Evolutionary conservation across 73 alveolate species (phyloP), one percentile per base, ranked within the genome.

Genomic region (Blepharisma japonicum): DNA sequence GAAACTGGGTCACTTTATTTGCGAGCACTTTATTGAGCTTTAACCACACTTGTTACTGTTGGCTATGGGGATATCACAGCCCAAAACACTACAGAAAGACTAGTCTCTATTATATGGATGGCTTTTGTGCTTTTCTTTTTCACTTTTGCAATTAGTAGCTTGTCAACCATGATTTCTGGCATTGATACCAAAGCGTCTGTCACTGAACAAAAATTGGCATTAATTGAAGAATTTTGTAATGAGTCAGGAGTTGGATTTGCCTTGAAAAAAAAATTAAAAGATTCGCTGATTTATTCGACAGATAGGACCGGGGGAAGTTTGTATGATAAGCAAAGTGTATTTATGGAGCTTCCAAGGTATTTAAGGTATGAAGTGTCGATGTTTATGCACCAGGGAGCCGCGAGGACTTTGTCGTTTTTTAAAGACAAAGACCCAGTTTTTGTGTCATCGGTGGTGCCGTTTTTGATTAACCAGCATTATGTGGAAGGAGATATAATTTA

Each of bases 61-160:
- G 95, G 95, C 18, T 89, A 80, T 71, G 95, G 95, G 55, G 95
- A 89, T 51, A 86, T 89, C 56, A 45, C 55, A 25, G 91, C 92
- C 0, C 47, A 42, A 4, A 86, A 87, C 6, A n/a, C 21, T 9
- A 55, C 87, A 5, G 95, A 89, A 71, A 80, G 55, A 55, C 56
- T 77, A 5, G 55, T 89, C n/a, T 86, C 90, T 1, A 81, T 88
- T 6, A 23, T 84, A 20, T 86, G 92, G 91, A 87, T 87, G 88
- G 71, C 83, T 45, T 83, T 87, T 54, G 94, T 90, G 23, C 88
- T 87, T 6, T 90, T 88, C 46, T 87, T 87, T 46, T 87, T 82
- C 56, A 82, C 94, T 49, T 87, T 78, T 71, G 79, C 89, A 6
- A 87, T 87, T 56, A 88, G 90, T 0, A 87, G 83, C 56, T 68